phyloP scores from a whole-genome alignment of 768 basidiomycete genomes.

The Collybia sordida region DNA sequence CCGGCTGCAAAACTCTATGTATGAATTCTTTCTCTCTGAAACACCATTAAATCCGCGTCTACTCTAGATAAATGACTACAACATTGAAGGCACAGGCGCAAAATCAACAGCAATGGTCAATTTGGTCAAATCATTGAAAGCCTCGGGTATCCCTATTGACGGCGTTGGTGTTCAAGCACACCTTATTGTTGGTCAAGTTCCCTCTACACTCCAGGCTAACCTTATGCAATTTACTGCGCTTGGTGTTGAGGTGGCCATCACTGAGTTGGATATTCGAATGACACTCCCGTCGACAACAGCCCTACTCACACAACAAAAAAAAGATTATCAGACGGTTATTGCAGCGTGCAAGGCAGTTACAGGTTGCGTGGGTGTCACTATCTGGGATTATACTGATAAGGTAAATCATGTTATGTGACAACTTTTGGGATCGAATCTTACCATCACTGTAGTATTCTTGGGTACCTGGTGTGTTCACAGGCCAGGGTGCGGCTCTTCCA shows the following conservation, averaged over 20 bases:
- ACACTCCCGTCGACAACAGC: slow-evolving; percentile 49
- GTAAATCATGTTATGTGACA: no score
- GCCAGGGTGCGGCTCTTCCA: slow-evolving; percentile 35
- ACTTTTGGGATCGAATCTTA: slow-evolving; percentile 36
- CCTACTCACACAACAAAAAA: slow-evolving; percentile 51
- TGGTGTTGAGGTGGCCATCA: slow-evolving; percentile 67
- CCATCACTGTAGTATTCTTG: slow-evolving; percentile 31
- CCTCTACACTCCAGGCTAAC: slow-evolving; percentile 44
- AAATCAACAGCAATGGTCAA: slow-evolving; percentile 57
- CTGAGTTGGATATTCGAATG: slow-evolving; percentile 68
- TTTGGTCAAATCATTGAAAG: slow-evolving; percentile 48
- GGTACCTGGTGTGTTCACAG: slow-evolving; percentile 35
- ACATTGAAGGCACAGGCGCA: slow-evolving; percentile 42
- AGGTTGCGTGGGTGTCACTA: slow-evolving; percentile 42
- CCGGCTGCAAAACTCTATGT: slow-evolving; percentile 58
- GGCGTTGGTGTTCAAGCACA: slow-evolving; percentile 64
- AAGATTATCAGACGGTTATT: slow-evolving; percentile 57
- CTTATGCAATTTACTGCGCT: slow-evolving; percentile 55
- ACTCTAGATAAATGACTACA: slow-evolving; percentile 39
- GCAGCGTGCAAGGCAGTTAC: slow-evolving; percentile 46
- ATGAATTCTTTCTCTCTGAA: slow-evolving; percentile 1
- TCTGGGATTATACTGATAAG: slow-evolving; percentile 48
- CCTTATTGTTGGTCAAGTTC: slow-evolving; percentile 58
- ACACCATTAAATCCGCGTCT: not conserved
- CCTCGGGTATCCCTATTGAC: slow-evolving; percentile 51